phyloP scores from a whole-genome alignment of 2,329 filamentous ascomycete species.

The Colletotrichum theobromicola region DNA sequence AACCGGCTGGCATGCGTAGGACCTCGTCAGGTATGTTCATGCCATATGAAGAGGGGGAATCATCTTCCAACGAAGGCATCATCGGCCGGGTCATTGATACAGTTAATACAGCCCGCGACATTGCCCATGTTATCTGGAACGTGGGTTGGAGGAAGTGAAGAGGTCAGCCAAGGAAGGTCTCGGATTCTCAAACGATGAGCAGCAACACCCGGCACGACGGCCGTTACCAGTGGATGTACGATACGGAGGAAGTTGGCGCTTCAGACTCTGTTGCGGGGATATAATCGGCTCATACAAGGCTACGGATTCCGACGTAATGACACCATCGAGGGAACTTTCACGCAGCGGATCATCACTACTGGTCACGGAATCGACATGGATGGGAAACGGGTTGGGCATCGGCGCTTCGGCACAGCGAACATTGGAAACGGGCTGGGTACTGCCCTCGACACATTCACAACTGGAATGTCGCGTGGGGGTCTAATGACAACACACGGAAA shows the following conservation, averaged over 20 bases:
- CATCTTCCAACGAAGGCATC: slow-evolving; percentile 64
- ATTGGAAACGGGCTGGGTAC: background rate
- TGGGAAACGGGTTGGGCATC: background rate
- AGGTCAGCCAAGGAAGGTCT: background rate
- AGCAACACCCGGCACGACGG: slow-evolving; percentile 1
- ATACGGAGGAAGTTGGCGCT: background rate
- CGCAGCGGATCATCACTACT: background rate
- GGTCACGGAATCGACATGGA: background rate
- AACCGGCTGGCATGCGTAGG: slow-evolving; percentile 70
- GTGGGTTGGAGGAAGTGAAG: slow-evolving; percentile 66
- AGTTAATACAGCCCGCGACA: slow-evolving; percentile 74
- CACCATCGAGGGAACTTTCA: background rate
- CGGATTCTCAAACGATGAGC: background rate
- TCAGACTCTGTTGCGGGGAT: background rate
- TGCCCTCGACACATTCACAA: slow-evolving; percentile 1
- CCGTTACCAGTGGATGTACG: background rate
- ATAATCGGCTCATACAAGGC: background rate
- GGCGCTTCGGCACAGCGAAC: slow-evolving; percentile 2
- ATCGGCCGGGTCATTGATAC: slow-evolving; percentile 84
- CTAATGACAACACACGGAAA: slow-evolving; percentile 15
- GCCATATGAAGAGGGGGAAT: slow-evolving; percentile 80
- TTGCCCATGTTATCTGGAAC: slow-evolving; percentile 75
- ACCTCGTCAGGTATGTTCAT: slow-evolving; percentile 91
- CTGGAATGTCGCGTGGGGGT: slow-evolving; percentile 7
- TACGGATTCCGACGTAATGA: background rate